Evolutionary conservation across 306 rosid genomes (phyloP).

Genomic region (Vicia faba): DNA sequence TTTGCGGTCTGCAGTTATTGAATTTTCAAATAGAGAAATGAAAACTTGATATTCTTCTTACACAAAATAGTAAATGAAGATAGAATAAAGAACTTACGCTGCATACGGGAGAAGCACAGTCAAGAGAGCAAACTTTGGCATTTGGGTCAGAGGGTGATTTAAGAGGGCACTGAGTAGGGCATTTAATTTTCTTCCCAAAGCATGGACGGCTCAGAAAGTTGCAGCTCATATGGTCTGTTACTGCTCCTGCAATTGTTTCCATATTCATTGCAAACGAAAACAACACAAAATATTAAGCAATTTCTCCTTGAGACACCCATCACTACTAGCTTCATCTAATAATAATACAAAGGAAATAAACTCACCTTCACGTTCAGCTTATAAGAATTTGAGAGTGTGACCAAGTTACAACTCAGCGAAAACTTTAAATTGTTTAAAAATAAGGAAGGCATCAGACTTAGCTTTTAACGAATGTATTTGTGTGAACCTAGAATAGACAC

Average conservation of each 20-base stretch:
- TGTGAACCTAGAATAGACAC: no score
- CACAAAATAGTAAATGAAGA: no score
- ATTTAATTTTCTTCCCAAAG: conserved; percentile 43
- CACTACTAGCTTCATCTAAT: conserved; percentile 11
- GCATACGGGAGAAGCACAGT: conserved; percentile 47
- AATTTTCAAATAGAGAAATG: no score
- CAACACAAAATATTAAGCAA: conserved; percentile 29
- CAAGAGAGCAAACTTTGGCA: conserved; percentile 69
- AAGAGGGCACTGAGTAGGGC: conserved; percentile 70
- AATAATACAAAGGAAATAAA: conserved; percentile 1
- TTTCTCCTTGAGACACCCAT: conserved; percentile 48
- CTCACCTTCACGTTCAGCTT: no score
- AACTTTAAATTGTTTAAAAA: no score
- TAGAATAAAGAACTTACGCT: no score
- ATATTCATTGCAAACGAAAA: conserved; percentile 41
- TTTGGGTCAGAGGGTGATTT: conserved; percentile 51
- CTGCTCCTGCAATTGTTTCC: conserved; percentile 45
- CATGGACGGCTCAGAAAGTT: conserved; percentile 46
- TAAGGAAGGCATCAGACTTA: no score
- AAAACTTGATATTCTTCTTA: no score
- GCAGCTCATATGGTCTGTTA: conserved; percentile 39
- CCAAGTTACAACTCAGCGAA: no score
- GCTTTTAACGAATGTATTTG: no score
- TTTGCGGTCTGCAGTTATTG: no score
- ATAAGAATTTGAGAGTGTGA: no score